phyloP scores from a whole-genome alignment of 371 early-diverging fungal species.

The Blakeslea trispora region DNA sequence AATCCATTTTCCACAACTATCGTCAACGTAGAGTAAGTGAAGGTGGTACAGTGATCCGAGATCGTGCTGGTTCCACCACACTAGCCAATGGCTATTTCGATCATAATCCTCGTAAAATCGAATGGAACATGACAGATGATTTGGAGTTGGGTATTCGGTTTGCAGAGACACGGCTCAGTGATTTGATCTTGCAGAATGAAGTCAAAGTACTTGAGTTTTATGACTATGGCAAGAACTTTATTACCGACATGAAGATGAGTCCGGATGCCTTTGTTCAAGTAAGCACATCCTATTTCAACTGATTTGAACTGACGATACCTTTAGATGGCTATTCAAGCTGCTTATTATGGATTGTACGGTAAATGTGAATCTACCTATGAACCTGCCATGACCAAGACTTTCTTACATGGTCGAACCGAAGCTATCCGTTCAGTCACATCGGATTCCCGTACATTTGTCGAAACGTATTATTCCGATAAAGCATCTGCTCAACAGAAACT shows the following conservation, averaged over 20 bases:
- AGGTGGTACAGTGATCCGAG: conserved; percentile 14
- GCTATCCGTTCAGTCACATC: conserved; percentile 81
- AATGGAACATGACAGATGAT: conserved; percentile 55
- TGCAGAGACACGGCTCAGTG: conserved; percentile 56
- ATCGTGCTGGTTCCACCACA: conserved; percentile 27
- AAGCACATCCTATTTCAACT: conserved; percentile 4
- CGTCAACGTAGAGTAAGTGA: conserved; percentile 21
- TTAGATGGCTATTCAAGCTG: conserved; percentile 91
- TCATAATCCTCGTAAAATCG: conserved; percentile 53
- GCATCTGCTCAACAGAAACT: conserved; percentile 47
- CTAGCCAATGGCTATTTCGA: conserved; percentile 29
- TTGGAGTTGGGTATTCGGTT: conserved; percentile 51
- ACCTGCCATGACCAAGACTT: conserved; percentile 83
- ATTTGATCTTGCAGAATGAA: conserved; percentile 64
- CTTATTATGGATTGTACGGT: conserved; percentile 86
- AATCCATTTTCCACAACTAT: conserved; percentile 51
- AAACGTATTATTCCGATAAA: conserved; percentile 65
- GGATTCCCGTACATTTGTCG: conserved; percentile 73
- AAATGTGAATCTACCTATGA: conserved; percentile 82
- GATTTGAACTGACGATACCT: neutral
- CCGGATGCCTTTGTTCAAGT: conserved; percentile 80
- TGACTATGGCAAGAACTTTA: conserved; percentile 71
- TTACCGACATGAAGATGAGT: conserved; percentile 71
- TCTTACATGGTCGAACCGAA: conserved; percentile 86
- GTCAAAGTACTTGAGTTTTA: conserved; percentile 65